Evolutionary conservation across 106 monocot species (phyloP).

Genomic region (Vanilla planifolia): DNA sequence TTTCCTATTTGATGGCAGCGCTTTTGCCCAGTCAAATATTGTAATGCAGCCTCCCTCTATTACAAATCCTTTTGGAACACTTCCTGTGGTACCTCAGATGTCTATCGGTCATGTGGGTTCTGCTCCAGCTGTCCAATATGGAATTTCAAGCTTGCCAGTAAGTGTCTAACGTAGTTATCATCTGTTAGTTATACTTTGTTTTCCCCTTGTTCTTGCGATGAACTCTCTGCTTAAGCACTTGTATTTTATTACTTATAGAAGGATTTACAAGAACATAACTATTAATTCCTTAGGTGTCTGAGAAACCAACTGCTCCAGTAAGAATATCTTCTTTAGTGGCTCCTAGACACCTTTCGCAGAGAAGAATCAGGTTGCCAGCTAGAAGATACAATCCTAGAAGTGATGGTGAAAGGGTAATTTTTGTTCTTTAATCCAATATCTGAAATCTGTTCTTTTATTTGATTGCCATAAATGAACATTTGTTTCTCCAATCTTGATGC

Average conservation of each 20-base stretch:
- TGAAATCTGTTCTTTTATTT: neutral
- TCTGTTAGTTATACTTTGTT: neutral
- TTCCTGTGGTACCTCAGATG: conserved; percentile 93
- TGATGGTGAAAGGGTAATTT: conserved; percentile 62
- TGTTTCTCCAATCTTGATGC: neutral
- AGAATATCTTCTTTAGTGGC: conserved; percentile 61
- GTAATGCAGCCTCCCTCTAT: conserved; percentile 68
- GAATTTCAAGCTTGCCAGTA: conserved; percentile 97
- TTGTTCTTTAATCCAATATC: neutral
- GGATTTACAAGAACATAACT: neutral
- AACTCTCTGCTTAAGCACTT: neutral
- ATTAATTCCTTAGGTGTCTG: conserved; percentile 48
- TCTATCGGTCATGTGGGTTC: conserved; percentile 72
- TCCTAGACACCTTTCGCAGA: conserved; percentile 81
- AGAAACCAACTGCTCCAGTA: conserved; percentile 57
- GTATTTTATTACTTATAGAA: neutral
- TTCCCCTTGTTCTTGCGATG: neutral
- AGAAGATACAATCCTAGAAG: conserved; percentile 74
- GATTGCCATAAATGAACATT: neutral
- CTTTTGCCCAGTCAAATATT: conserved; percentile 45
- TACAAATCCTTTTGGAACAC: conserved; percentile 83
- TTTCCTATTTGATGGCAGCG: conserved; percentile 19
- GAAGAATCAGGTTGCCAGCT: conserved; percentile 70
- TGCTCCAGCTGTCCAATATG: conserved; percentile 85
- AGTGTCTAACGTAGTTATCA: conserved; percentile 17